A percentile compares a stretch with the other conserved stretches of the same genome.
These are phyloP conservation scores for Oleoguttula mirabilis DNA, from an alignment of 495 filamentous ascomycete species.

Conservation along the genomic window DNA sequence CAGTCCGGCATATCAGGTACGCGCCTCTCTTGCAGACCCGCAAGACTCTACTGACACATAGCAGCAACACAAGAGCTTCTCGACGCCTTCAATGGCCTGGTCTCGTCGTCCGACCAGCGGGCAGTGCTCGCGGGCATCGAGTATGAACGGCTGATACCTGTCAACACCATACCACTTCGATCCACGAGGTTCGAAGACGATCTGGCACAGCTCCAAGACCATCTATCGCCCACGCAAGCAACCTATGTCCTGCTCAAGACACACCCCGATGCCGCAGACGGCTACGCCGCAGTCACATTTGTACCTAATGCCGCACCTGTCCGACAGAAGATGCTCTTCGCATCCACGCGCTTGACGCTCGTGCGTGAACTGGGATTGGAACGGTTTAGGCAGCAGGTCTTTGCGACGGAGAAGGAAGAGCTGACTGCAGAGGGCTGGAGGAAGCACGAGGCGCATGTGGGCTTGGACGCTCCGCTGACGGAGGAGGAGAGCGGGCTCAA, in stretches of 20 bases:
- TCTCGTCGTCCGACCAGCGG: slow-evolving; percentile 50
- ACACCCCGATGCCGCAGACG: slow-evolving; percentile 35
- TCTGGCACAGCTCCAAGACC: slow-evolving; percentile 42
- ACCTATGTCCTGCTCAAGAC: slow-evolving; percentile 73
- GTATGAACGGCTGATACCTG: slow-evolving; percentile 58
- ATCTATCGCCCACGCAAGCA: slow-evolving; percentile 61
- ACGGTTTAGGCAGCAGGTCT: slow-evolving; percentile 65
- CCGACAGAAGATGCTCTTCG: slow-evolving; percentile 92
- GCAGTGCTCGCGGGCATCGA: slow-evolving; percentile 73
- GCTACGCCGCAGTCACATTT: slow-evolving; percentile 61
- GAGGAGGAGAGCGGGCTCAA: slow-evolving; percentile 74
- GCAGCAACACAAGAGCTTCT: slow-evolving; percentile 79
- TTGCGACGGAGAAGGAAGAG: slow-evolving; percentile 65
- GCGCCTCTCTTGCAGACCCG: slow-evolving; percentile 3
- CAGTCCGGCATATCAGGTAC: slow-evolving; percentile 81
- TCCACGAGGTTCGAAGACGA: slow-evolving; percentile 51
- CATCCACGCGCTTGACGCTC: slow-evolving; percentile 72
- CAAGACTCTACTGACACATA: neutral
- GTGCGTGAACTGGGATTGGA: slow-evolving; percentile 79
- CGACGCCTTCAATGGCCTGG: slow-evolving; percentile 63
- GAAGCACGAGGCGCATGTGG: slow-evolving; percentile 57
- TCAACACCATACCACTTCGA: slow-evolving; percentile 44
- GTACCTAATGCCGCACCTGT: slow-evolving; percentile 83
- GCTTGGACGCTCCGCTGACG: slow-evolving; percentile 61
- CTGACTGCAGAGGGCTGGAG: slow-evolving; percentile 60